These are phyloP conservation scores for Alloteropsis semialata DNA, from an alignment of 176 grass and related monocot genomes.

Conservation along the genomic window DNA sequence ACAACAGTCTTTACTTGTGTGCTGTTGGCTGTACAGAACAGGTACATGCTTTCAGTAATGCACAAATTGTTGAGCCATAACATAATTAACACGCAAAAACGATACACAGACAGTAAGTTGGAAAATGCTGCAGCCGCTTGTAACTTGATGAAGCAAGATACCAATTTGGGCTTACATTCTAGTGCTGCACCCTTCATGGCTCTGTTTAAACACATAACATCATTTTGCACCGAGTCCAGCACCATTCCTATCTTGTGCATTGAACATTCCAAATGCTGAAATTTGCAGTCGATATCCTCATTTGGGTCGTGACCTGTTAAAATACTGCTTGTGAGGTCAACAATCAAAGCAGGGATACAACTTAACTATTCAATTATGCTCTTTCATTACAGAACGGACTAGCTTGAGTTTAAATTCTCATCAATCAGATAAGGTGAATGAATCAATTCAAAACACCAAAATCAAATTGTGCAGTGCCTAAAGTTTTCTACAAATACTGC, in stretches of 20 bases:
- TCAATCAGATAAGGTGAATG: not conserved
- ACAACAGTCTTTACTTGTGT: slow-evolving; percentile 54
- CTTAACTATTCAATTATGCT: slow-evolving; percentile 5
- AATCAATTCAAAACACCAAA: not conserved
- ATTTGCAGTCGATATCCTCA: slow-evolving; percentile 74
- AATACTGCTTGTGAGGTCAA: not conserved
- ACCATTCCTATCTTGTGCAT: slow-evolving; percentile 64
- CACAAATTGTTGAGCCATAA: not conserved
- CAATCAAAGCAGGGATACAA: not conserved
- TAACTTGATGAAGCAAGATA: not conserved
- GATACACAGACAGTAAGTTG: too few species aligned
- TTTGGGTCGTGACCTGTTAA: slow-evolving; percentile 52
- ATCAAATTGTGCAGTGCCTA: not conserved
- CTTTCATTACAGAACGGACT: not conserved
- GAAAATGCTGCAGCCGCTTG: not conserved
- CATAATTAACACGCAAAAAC: not conserved
- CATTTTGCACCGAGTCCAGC: slow-evolving; percentile 68
- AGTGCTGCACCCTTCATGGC: slow-evolving; percentile 70
- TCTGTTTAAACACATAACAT: slow-evolving; percentile 77
- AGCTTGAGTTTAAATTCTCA: not conserved
- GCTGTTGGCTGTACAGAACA: slow-evolving; percentile 46
- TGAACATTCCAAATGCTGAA: slow-evolving; percentile 60
- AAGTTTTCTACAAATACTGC: not conserved
- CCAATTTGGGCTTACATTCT: slow-evolving; percentile 51
- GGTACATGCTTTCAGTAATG: slow-evolving; percentile 2